Base-by-base conservation (phyloP, 306 rosid species). In the Erythrophleum fordii region DNA sequence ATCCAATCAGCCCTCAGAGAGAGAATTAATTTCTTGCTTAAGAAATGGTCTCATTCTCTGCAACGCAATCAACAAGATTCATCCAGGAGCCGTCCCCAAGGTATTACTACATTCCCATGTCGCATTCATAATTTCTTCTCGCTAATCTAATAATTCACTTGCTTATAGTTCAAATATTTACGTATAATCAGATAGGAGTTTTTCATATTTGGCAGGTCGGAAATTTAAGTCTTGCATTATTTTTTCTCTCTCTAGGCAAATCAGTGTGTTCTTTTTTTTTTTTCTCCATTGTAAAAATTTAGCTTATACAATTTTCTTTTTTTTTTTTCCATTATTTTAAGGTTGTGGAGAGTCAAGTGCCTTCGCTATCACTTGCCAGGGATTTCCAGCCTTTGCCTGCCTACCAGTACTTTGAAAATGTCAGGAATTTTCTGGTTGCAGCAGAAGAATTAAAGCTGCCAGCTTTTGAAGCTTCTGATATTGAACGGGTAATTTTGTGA, bases 341-440 rank as follows among this genome's bases (percentile, higher is more conserved):
- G 99, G 98, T 95, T 76, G 99, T 95, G 80, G 98, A 93, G 77
- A 90, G 68, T 85, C 96, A 76, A 77, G 76, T 84, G 10, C 85
- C 86, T 78, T 74, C 85, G 49, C 92, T 88, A 75, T 41, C 90
- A 28, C 48, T 90, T 44, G 31, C 80, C 31, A 52, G 95, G 89
- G 99, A 95, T 76, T 88, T 82, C 14, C 98, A 92, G 78, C 89
- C 99, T 46, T 79, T 95, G 80, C 97, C 98, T 18, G 98, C 99
- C 25, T 95, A 90, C 83, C 99, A 95, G 84, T 93, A 95, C 83
- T 95, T 95, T 58, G 99, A 93, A 84, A 95, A 95, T 81, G 93
- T 95, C 13, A 87, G 99, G 17, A 95, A 95, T 71, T 95, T 95
- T 86, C 83, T 95, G 55, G 91, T 84, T 34, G 97, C 96, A 12